A percentile compares a stretch with the other conserved stretches of the same genome.
Evolutionary conservation across 768 basidiomycete species (phyloP).

Genomic region (Terana coerulea): DNA sequence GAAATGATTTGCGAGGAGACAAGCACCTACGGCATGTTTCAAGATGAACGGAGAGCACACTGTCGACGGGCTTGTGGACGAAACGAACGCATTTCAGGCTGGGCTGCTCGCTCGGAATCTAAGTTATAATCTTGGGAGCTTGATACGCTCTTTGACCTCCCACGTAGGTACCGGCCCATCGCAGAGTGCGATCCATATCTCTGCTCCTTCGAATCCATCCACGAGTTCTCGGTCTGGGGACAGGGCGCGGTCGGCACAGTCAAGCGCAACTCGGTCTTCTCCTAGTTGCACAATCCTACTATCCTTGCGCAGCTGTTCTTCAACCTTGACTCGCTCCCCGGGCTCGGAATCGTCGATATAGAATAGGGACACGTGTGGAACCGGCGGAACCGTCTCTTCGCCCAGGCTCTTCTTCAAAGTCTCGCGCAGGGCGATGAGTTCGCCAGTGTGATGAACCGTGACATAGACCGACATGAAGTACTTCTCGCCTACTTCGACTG

Average conservation of each 20-base stretch:
- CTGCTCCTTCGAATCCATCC: conserved; percentile 22
- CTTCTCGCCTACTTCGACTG: conserved; percentile 52
- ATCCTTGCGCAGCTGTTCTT: conserved; percentile 36
- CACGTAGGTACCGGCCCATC: conserved; percentile 26
- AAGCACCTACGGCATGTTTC: no score
- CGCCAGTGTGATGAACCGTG: conserved; percentile 40
- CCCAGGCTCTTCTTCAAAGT: conserved; percentile 38
- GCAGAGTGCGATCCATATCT: conserved; percentile 27
- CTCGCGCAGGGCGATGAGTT: conserved; percentile 45
- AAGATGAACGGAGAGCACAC: no score
- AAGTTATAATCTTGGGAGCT: conserved; percentile 4
- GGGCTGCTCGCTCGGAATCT: no score
- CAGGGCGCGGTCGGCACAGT: conserved; percentile 18
- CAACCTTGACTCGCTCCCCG: conserved; percentile 47
- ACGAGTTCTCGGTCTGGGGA: conserved; percentile 10
- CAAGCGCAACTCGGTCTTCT: conserved; percentile 27
- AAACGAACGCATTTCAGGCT: no score
- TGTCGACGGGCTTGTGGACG: no score
- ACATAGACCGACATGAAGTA: conserved; percentile 74
- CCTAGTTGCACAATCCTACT: conserved; percentile 29
- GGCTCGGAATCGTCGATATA: conserved; percentile 71
- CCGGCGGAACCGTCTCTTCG: conserved; percentile 47
- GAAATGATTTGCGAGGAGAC: no score
- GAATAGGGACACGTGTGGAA: conserved; percentile 71
- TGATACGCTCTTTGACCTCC: conserved; percentile 22